Evolutionary conservation across 306 rosid species (phyloP), one percentile per base, ranked within the genome.

Genomic region (Malus asiatica): DNA sequence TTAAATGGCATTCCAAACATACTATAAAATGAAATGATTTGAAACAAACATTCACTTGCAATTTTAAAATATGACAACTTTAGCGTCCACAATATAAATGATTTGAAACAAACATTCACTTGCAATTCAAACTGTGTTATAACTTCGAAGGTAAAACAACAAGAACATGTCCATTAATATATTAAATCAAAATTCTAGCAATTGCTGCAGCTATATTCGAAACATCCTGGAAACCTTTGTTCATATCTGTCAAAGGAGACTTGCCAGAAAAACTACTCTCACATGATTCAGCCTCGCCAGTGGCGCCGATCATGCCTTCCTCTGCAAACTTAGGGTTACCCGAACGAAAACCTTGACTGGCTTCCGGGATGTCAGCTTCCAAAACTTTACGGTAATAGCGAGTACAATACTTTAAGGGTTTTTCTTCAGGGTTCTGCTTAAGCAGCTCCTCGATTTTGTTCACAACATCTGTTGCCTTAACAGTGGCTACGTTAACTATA

Each of bases 271-370:
- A 89, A 4, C 65, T 27, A 0, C 5, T 22, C 72, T 84, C 83
- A 57, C 89, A 89, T 6, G 70, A 12, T 19, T 1, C 44, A 3
- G 83, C 87, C 66, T 86, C 87, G 33, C 62, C 4, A 12, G 71
- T 83, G 44, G 86, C 86, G 61, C 79, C 89, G 27, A 69, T 75
- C 2, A 80, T 75, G 23, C 85, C 76, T 16, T 81, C 32, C 83
- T 83, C 84, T 2, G 87, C 90, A 55, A 84, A 83, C 62, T 84
- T 84, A 1, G 84, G 79, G 68, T 89, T 69, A 2, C 89, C 89
- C 30, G 45, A 40, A 40, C 45, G 40, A 57, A 89, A 51, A 74
- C 83, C 87, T 29, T 71, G 84, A 63, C 38, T 11, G 30, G 90
- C 88, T 59, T 53, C 63, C 5, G 88, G 66, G 10, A 89, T 72